Conservation (phyloP, 805 yeast species). For the Zygotorulaspora sp. region DNA sequence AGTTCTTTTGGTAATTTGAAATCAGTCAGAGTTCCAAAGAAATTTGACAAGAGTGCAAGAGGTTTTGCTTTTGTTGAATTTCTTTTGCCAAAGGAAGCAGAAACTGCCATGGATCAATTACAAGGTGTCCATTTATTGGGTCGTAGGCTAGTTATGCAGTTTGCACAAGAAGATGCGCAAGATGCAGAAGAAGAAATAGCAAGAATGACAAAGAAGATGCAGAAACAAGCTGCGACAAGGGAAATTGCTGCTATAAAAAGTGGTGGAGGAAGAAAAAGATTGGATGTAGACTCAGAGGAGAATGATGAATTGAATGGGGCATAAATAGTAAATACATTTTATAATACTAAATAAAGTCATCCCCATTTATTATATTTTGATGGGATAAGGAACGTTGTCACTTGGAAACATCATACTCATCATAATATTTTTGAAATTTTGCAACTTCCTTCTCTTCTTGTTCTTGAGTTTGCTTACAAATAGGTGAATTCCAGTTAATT, state of each 20-base stretch:
- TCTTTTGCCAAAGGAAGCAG: conserved; percentile 82
- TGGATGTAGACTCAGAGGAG: conserved; percentile 46
- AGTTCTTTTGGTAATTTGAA: conserved; percentile 93
- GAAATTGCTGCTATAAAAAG: conserved; percentile 66
- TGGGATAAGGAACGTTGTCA: too few relatives aligned
- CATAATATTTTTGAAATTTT: conserved; percentile 52
- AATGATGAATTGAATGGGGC: conserved; percentile 26
- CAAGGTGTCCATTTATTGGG: conserved; percentile 96
- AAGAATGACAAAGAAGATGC: conserved; percentile 81
- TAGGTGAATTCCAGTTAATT: conserved; percentile 61
- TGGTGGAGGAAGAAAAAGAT: conserved; percentile 70
- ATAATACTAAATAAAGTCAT: too few relatives aligned
- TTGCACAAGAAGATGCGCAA: conserved; percentile 75
- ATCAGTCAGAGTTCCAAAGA: conserved; percentile 93
- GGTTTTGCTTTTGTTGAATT: conserved; percentile 98
- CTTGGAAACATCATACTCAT: conserved; percentile 46
- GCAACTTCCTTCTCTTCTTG: conserved; percentile 64
- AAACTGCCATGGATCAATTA: conserved; percentile 85
- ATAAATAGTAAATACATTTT: conserved; percentile 7
- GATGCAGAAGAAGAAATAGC: conserved; percentile 89
- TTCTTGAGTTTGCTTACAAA: conserved; percentile 56
- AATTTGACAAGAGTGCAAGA: conserved; percentile 89
- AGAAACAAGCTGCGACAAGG: conserved; percentile 72
- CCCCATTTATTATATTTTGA: too few relatives aligned
- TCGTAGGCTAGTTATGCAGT: conserved; percentile 88